Percentiles rank a stretch among this genome's conserved stretches.
phyloP scores from a whole-genome alignment of 257 asterid species.

The Plantago ovata region DNA sequence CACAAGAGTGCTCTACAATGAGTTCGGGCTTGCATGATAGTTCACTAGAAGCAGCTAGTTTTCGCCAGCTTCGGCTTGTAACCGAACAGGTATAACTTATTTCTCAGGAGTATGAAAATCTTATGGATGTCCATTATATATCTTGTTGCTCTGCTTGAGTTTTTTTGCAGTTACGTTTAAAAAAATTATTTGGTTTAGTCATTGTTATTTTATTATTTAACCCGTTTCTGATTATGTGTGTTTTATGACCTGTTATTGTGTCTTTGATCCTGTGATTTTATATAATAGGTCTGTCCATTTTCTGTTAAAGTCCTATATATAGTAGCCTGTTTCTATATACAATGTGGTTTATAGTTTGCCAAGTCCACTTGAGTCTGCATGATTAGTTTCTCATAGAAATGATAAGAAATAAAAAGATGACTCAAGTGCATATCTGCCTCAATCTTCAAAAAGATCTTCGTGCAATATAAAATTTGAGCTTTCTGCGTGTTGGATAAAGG shows the following conservation, averaged over 20 bases:
- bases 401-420: conserved; percentile 2
- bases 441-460: too few species aligned
- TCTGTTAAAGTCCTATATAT: not conserved
- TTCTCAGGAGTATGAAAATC: conserved; percentile 3
- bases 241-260: too few species aligned
- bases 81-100: conserved; percentile 61
- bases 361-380: not conserved
- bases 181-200: not conserved
- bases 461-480: not conserved
- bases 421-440: conserved; percentile 9
- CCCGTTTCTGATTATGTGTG: too few species aligned
- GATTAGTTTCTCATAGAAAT: not conserved
- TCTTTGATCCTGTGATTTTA: too few species aligned
- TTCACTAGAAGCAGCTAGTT: conserved; percentile 65
- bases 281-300: not conserved
- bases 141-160: not conserved
- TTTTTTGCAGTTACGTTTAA: not conserved
- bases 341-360: conserved; percentile 5
- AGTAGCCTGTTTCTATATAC: not conserved
- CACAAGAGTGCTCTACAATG: conserved; percentile 44
- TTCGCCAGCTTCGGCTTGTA: conserved; percentile 74
- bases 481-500: not conserved
- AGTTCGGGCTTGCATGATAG: conserved; percentile 44
- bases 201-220: too few species aligned
- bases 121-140: conserved; percentile 3